phyloP scores from a whole-genome alignment of 202 grass and related monocot species.

The Carex sylvatica region DNA sequence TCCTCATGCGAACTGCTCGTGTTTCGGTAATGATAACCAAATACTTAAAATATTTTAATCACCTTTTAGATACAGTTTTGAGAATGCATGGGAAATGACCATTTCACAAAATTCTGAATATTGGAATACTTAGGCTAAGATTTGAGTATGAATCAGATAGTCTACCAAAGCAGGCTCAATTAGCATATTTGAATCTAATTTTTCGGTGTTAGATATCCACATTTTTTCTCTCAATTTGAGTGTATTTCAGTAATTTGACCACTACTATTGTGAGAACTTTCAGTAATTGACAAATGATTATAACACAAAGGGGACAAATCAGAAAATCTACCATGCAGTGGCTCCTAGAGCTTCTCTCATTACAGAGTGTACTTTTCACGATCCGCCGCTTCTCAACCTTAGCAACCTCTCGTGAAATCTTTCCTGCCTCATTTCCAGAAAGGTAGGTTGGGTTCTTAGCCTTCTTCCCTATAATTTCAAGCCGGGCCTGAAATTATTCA shows the following conservation, averaged over 20 bases:
- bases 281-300: neutral
- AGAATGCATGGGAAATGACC: neutral
- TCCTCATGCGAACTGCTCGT: neutral
- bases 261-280: neutral
- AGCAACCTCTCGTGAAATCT: constrained; percentile 73
- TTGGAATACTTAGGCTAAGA: neutral
- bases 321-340: constrained; percentile 74
- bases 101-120: neutral
- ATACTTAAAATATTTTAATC: neutral
- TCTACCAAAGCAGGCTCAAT: neutral
- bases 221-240: neutral
- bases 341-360: constrained; percentile 87
- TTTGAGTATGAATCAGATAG: neutral
- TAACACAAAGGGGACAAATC: neutral
- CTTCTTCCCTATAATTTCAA: constrained; percentile 90
- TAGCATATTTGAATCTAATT: neutral
- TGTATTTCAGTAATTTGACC: neutral
- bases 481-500: constrained; percentile 39
- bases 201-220: neutral
- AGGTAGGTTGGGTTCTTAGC: constrained; percentile 87
- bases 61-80: neutral
- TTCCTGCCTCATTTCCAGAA: constrained; percentile 77
- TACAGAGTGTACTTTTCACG: constrained; percentile 89
- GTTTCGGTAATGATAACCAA: neutral
- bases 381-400: constrained; percentile 77